Conservation (phyloP, 345 rosid species). For the Ricinus communis region DNA sequence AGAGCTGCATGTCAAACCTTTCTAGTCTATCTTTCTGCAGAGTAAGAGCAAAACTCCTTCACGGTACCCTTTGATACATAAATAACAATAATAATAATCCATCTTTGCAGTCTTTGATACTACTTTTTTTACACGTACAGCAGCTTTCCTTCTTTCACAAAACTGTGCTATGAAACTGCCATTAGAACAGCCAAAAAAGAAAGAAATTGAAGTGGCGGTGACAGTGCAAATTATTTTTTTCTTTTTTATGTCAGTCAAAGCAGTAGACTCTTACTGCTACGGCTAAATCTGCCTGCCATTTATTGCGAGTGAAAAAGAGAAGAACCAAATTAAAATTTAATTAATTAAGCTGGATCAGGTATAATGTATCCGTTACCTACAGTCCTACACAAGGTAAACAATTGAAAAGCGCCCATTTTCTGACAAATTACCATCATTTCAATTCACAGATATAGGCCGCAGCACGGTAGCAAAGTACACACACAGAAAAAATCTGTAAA, state of each 20-base stretch:
- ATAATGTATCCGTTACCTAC: background rate
- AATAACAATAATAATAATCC: too few species aligned
- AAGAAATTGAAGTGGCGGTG: conserved; percentile 23
- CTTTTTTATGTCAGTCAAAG: conserved; percentile 20
- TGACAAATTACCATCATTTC: background rate
- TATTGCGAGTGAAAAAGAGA: background rate
- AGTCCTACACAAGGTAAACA: conserved; percentile 2
- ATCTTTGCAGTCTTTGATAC: too few species aligned
- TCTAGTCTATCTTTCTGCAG: too few species aligned
- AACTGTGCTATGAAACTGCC: too few species aligned
- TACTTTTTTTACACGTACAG: background rate
- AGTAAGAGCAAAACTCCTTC: too few species aligned
- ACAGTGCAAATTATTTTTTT: conserved; percentile 16
- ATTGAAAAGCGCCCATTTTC: too few species aligned
- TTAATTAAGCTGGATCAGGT: conserved; percentile 12
- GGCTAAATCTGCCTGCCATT: conserved; percentile 7
- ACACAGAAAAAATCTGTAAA: background rate
- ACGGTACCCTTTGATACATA: too few species aligned
- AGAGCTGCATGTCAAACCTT: too few species aligned
- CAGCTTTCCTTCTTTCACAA: background rate
- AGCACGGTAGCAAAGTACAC: background rate
- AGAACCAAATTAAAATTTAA: background rate
- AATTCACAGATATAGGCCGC: background rate
- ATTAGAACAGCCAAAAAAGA: conserved; percentile 7
- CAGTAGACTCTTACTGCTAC: conserved; percentile 19